phyloP scores from a whole-genome alignment of 176 grass and related monocot species.

The Oryza rufipogon region DNA sequence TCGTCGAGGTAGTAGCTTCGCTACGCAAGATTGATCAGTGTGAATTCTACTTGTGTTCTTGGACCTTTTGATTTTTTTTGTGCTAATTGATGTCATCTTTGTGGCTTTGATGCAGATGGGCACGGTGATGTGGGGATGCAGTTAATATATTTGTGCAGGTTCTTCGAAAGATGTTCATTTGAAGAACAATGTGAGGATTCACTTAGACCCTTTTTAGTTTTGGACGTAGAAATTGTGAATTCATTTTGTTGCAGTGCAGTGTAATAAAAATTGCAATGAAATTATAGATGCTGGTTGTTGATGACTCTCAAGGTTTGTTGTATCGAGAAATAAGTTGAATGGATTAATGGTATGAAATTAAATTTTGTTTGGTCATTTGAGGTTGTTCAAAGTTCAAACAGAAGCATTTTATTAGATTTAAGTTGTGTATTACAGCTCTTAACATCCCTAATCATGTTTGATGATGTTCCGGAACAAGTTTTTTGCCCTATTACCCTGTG shows the following conservation, averaged over 20 bases:
- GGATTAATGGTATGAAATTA: not conserved
- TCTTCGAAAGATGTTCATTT: not conserved
- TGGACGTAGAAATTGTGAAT: not conserved
- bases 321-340: constrained; percentile 11
- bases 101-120: constrained; percentile 37
- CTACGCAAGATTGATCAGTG: not conserved
- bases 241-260: not conserved
- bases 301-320: constrained; percentile 21
- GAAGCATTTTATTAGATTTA: not conserved
- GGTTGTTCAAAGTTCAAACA: constrained; percentile 1
- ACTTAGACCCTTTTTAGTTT: not conserved
- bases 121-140: constrained; percentile 18
- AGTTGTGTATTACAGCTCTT: not conserved
- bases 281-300: not conserved
- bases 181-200: constrained; percentile 17
- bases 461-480: constrained; percentile 12
- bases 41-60: not conserved
- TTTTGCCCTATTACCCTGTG: not conserved
- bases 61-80: not conserved
- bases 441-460: not conserved
- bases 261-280: not conserved
- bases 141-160: not conserved
- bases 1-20: constrained; percentile 55
- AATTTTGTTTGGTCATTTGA: not conserved
- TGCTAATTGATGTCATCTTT: not conserved